Conservation (phyloP, 148 eudicot species). For the Cornus suecica region DNA sequence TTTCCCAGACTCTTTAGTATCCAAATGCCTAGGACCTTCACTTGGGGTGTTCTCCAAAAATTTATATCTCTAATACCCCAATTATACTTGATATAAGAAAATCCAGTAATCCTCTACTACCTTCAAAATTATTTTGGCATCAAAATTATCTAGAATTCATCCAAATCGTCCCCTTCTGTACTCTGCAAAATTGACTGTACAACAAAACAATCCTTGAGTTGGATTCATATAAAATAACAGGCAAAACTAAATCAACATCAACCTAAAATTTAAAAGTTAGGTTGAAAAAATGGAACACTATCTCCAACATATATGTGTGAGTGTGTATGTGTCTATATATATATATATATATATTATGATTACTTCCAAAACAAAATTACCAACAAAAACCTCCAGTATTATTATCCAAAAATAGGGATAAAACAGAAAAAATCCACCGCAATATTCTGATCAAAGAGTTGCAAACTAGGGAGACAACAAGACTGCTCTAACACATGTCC, state of each 20-base stretch:
- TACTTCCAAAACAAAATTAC: not conserved
- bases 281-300: not conserved
- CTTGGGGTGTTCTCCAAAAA: constrained; percentile 2
- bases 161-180: constrained; percentile 6
- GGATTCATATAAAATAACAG: not conserved
- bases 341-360: not conserved
- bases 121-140: constrained; percentile 5
- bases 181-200: constrained; percentile 12
- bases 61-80: not conserved
- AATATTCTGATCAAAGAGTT: not conserved
- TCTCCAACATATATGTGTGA: too few relatives aligned
- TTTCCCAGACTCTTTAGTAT: not conserved
- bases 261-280: not conserved
- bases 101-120: constrained; percentile 1
- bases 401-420: not conserved
- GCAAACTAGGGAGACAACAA: not conserved
- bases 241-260: not conserved
- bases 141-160: constrained; percentile 10
- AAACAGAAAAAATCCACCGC: not conserved
- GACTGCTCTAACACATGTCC: not conserved
- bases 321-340: too few relatives aligned
- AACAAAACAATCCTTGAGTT: constrained; percentile 1
- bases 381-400: not conserved
- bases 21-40: constrained; percentile 14
- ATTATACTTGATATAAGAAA: not conserved